phyloP scores from a whole-genome alignment of 2,329 filamentous ascomycete genomes.

The Aspergillaceae sp. region DNA sequence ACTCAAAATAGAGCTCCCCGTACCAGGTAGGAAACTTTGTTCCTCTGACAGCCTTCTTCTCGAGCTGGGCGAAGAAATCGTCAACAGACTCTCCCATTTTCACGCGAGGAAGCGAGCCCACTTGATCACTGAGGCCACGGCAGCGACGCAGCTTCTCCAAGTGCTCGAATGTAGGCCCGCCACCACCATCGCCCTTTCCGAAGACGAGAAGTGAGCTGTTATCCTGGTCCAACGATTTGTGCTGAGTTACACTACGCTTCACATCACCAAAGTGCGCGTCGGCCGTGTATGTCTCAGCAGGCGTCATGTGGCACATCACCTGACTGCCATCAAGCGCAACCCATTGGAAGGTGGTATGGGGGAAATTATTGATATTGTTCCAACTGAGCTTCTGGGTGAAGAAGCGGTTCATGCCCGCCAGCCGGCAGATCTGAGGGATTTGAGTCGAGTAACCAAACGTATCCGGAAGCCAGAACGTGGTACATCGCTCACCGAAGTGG shows the following conservation, averaged over 20 bases:
- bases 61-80: slow-evolving; percentile 81
- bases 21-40: slow-evolving; percentile 89
- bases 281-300: slow-evolving; percentile 89
- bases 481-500: slow-evolving; percentile 78
- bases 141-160: slow-evolving; percentile 90
- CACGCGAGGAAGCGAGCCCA: slow-evolving; percentile 73
- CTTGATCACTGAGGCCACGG: slow-evolving; percentile 81
- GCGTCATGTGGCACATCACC: slow-evolving; percentile 96
- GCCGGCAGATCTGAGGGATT: slow-evolving; percentile 81
- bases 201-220: slow-evolving; percentile 85
- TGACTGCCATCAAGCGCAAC: slow-evolving; percentile 91
- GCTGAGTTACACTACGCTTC: slow-evolving; percentile 76
- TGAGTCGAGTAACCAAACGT: slow-evolving; percentile 97
- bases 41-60: slow-evolving; percentile 61
- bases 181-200: slow-evolving; percentile 92
- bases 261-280: slow-evolving; percentile 93
- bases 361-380: slow-evolving; percentile 99
- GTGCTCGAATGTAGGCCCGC: slow-evolving; percentile 87
- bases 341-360: slow-evolving; percentile 98
- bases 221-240: slow-evolving; percentile 94
- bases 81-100: slow-evolving; percentile 87
- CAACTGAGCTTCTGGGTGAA: slow-evolving; percentile 98
- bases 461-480: slow-evolving; percentile 95
- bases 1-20: slow-evolving; percentile 94
- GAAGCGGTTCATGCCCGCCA: slow-evolving; percentile 94